phyloP scores from a whole-genome alignment of 768 basidiomycete species.

The Mycena crocata region DNA sequence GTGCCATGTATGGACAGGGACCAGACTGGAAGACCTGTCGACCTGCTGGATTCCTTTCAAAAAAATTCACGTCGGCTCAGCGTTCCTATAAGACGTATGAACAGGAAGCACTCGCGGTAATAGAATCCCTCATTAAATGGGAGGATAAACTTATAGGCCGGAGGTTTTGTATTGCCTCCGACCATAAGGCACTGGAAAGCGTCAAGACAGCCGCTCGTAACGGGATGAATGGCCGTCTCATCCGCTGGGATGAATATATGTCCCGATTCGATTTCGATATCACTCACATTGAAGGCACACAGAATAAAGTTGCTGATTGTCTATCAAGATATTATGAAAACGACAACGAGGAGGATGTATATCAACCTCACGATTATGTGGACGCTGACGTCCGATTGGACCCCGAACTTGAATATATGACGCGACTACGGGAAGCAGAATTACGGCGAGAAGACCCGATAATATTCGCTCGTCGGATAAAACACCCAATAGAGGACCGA shows the following conservation, averaged over 20 bases:
- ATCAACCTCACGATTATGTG: not conserved
- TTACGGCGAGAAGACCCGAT: not conserved
- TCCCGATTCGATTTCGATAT: slow-evolving; percentile 34
- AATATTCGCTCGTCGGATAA: not conserved
- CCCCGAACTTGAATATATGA: slow-evolving; percentile 5
- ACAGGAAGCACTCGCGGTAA: slow-evolving; percentile 25
- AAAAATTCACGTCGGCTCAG: slow-evolving; percentile 1
- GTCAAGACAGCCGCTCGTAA: not conserved
- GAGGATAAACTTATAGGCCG: slow-evolving; percentile 40
- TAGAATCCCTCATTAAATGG: slow-evolving; percentile 39
- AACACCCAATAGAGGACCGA: not conserved
- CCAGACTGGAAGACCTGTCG: not conserved
- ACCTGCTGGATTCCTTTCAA: not conserved
- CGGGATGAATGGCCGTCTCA: not conserved
- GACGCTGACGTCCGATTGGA: slow-evolving; percentile 2
- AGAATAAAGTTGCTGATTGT: slow-evolving; percentile 2
- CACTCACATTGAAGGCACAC: not conserved
- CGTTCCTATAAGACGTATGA: slow-evolving; percentile 26
- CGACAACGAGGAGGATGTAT: not conserved
- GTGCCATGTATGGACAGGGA: not conserved
- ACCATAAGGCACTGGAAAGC: not conserved
- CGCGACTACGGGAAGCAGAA: not conserved
- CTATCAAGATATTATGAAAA: not conserved
- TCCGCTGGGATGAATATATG: slow-evolving; percentile 9
- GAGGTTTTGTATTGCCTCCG: not conserved